Conservation (phyloP, 2,329 filamentous ascomycete species). For the Rhinocladiella mackenziei region DNA sequence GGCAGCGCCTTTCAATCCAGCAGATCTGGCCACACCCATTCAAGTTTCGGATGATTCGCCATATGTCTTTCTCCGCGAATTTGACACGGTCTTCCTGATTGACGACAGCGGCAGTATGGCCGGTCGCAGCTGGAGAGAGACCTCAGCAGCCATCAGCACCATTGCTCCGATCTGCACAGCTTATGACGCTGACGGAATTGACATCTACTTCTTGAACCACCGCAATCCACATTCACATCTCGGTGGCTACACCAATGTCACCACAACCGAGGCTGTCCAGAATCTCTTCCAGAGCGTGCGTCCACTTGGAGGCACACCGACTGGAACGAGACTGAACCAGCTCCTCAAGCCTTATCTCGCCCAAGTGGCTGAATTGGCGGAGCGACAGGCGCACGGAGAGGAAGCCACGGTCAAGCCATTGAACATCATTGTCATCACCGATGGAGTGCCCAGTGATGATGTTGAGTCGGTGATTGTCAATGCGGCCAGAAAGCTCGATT, state of each 20-base stretch:
- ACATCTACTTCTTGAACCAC: constrained; percentile 87
- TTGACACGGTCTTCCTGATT: constrained; percentile 86
- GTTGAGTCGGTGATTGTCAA: constrained; percentile 65
- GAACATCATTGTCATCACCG: constrained; percentile 90
- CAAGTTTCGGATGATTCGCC: constrained; percentile 54
- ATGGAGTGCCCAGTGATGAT: constrained; percentile 77
- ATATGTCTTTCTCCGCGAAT: constrained; percentile 70
- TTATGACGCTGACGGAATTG: constrained; percentile 79
- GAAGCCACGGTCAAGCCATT: constrained; percentile 62
- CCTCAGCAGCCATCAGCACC: constrained; percentile 61
- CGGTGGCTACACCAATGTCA: constrained; percentile 63
- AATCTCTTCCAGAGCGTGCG: constrained; percentile 65
- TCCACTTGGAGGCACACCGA: constrained; percentile 68
- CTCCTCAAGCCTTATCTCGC: constrained; percentile 72
- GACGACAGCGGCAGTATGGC: constrained; percentile 90
- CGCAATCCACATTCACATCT: constrained; percentile 39
- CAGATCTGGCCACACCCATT: constrained; percentile 23
- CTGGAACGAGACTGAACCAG: constrained; percentile 63
- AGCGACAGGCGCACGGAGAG: constrained; percentile 40
- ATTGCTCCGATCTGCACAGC: constrained; percentile 78
- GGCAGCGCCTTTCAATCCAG: constrained; percentile 11
- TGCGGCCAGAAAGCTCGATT: constrained; percentile 67
- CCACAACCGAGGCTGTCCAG: constrained; percentile 53
- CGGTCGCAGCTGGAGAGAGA: constrained; percentile 72
- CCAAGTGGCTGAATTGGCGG: constrained; percentile 45